Evolutionary conservation across 305 asterid species (phyloP).

Genomic region (Fraxinus paxiana): DNA sequence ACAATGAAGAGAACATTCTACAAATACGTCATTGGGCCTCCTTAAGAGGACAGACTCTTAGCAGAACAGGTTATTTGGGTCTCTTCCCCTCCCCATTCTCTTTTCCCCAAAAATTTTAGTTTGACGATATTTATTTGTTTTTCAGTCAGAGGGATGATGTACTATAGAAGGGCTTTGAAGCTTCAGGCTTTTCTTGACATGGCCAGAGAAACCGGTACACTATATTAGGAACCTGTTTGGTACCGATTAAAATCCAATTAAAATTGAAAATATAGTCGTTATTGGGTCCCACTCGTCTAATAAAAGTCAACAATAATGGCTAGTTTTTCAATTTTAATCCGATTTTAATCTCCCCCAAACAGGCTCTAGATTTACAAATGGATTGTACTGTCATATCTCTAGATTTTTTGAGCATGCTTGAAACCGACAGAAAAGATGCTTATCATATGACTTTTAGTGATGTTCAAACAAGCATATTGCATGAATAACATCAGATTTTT

Average conservation of each 20-base stretch:
- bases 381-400: constrained; percentile 17
- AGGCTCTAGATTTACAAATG: constrained; percentile 3
- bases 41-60: constrained; percentile 95
- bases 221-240: not conserved
- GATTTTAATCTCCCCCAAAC: too few species aligned
- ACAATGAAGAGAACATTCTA: constrained; percentile 77
- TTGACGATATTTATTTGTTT: constrained; percentile 19
- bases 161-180: constrained; percentile 92
- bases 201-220: constrained; percentile 79
- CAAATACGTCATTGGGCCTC: constrained; percentile 99
- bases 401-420: constrained; percentile 10
- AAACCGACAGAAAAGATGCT: not conserved
- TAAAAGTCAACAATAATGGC: too few species aligned
- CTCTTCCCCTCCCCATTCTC: not conserved
- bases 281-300: too few species aligned
- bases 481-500: not conserved
- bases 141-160: constrained; percentile 99
- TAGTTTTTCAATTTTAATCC: too few species aligned
- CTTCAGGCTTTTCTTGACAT: constrained; percentile 99
- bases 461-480: constrained; percentile 3
- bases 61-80: constrained; percentile 71
- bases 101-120: constrained; percentile 21
- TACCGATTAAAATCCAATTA: too few species aligned
- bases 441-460: not conserved
- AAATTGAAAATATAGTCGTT: too few species aligned